Percentiles rank a stretch among this genome's conserved stretches.
These are phyloP conservation scores for Eucalyptus marginata DNA, from an alignment of 345 rosid species.

Conservation along the genomic window DNA sequence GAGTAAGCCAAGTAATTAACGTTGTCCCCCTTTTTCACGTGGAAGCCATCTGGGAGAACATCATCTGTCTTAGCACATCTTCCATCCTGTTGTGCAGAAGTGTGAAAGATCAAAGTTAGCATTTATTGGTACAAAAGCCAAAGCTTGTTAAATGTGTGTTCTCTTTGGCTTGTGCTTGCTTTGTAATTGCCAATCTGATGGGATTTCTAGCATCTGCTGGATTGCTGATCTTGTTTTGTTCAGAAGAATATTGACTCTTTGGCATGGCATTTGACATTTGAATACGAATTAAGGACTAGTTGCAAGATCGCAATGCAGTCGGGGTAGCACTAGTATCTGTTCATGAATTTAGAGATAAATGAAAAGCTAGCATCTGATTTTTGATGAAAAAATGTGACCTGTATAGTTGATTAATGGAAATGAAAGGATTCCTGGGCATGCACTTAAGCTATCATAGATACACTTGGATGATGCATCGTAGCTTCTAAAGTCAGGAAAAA, in stretches of 20 bases:
- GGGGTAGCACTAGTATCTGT: neutral
- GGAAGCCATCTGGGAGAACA: conserved; percentile 54
- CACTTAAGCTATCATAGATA: neutral
- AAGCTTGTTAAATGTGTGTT: neutral
- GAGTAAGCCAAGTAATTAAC: conserved; percentile 46
- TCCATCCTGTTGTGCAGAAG: conserved; percentile 32
- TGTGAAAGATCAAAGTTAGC: neutral
- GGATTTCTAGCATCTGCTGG: neutral
- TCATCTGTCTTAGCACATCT: conserved; percentile 56
- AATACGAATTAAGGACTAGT: neutral
- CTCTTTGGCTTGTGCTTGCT: neutral
- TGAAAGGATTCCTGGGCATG: neutral
- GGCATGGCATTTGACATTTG: neutral
- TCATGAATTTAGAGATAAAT: neutral
- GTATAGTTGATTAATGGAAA: neutral
- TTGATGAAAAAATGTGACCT: neutral
- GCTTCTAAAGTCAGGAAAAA: neutral
- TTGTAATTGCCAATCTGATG: neutral
- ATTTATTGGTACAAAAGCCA: neutral
- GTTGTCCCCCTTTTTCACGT: conserved; percentile 49
- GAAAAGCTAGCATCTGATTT: neutral
- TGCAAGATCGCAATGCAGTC: neutral
- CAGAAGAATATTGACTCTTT: neutral
- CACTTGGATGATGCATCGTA: neutral
- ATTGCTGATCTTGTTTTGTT: neutral